These are phyloP conservation scores for Candida dendrica DNA, from an alignment of 805 yeast species.

Conservation along the genomic window DNA sequence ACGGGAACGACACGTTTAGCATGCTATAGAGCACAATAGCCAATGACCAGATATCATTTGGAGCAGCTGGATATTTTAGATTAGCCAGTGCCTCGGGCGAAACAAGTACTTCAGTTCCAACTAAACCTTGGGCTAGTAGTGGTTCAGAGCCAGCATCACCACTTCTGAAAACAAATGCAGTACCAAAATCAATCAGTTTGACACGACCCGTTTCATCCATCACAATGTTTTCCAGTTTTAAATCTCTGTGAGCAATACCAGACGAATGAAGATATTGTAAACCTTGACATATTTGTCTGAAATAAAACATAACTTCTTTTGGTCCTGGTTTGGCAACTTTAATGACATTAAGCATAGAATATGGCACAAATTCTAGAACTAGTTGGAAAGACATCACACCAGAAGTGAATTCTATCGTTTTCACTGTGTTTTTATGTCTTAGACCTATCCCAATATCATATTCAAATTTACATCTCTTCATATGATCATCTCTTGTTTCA, in stretches of 20 bases:
- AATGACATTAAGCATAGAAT: constrained; percentile 80
- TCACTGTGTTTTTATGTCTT: constrained; percentile 67
- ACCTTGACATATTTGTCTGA: constrained; percentile 72
- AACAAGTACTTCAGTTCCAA: constrained; percentile 88
- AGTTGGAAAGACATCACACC: constrained; percentile 54
- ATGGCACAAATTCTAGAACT: constrained; percentile 86
- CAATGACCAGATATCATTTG: constrained; percentile 84
- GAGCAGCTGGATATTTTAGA: constrained; percentile 65
- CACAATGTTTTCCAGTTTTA: constrained; percentile 88
- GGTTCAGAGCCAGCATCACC: too few relatives aligned
- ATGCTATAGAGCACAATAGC: constrained; percentile 83
- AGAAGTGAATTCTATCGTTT: constrained; percentile 63
- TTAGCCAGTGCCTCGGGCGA: constrained; percentile 81
- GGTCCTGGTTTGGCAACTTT: constrained; percentile 69
- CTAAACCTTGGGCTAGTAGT: constrained; percentile 60
- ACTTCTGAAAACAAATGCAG: constrained; percentile 58
- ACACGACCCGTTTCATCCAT: constrained; percentile 64
- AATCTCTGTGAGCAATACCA: constrained; percentile 87
- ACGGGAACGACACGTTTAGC: constrained; percentile 43
- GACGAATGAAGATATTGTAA: constrained; percentile 62
- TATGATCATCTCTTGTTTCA: constrained; percentile 61
- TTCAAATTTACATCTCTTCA: constrained; percentile 67
- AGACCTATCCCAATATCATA: constrained; percentile 67
- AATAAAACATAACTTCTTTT: constrained; percentile 67
- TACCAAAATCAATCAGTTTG: constrained; percentile 88